phyloP scores from a whole-genome alignment of 805 yeast genomes.

The Yamadazyma philogaea region DNA sequence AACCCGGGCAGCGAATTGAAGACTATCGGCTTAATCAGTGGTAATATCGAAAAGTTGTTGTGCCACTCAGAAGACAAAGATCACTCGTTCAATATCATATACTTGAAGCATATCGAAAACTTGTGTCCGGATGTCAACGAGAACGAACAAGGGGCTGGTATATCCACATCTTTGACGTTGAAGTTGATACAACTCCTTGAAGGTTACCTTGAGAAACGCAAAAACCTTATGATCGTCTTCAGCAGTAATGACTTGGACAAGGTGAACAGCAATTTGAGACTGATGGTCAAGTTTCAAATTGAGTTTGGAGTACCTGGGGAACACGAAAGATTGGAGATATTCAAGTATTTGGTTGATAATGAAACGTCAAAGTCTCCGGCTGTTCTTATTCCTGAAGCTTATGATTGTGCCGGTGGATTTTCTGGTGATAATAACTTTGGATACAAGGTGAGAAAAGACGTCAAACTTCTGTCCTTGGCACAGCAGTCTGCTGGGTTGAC shows the following conservation, averaged over 20 bases:
- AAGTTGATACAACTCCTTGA: conserved; percentile 57
- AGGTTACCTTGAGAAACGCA: conserved; percentile 46
- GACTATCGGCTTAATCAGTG: conserved; percentile 73
- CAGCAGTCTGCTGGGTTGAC: conserved; percentile 90
- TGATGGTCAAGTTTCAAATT: conserved; percentile 72
- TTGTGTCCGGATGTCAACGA: conserved; percentile 66
- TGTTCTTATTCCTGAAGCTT: conserved; percentile 15
- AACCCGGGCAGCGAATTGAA: conserved; percentile 73
- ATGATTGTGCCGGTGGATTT: conserved; percentile 21
- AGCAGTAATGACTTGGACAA: conserved; percentile 73
- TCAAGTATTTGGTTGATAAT: conserved; percentile 44
- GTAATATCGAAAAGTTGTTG: conserved; percentile 66
- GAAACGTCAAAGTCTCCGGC: conserved; percentile 14
- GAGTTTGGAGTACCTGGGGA: conserved; percentile 77
- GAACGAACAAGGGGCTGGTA: conserved; percentile 43
- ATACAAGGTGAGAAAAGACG: conserved; percentile 37
- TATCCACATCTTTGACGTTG: conserved; percentile 44
- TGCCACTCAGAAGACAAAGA: conserved; percentile 28
- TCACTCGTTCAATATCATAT: conserved; percentile 43
- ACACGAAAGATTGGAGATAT: conserved; percentile 62
- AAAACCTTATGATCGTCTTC: conserved; percentile 49
- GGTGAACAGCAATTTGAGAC: conserved; percentile 62
- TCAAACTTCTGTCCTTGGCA: conserved; percentile 58
- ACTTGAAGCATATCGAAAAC: conserved; percentile 70
- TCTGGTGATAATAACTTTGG: conserved; percentile 17